Conservation (phyloP, 2,329 filamentous ascomycete genomes). For the Penicillium glabrum region DNA sequence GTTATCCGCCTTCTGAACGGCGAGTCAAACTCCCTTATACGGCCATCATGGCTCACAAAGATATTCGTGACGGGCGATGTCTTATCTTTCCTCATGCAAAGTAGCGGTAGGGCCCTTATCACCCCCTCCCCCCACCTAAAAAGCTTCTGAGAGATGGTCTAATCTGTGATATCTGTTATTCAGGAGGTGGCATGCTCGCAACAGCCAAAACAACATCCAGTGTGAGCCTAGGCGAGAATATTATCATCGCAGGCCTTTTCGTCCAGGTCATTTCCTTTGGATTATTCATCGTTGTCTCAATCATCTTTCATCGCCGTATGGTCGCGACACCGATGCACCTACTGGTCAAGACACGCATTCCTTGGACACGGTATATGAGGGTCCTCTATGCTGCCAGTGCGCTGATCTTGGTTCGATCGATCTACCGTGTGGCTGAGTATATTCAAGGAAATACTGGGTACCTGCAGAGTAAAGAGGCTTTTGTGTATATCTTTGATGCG, state of each 20-base stretch:
- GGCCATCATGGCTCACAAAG: conserved; percentile 24
- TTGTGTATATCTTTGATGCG: conserved; percentile 18
- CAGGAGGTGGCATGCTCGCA: conserved; percentile 17
- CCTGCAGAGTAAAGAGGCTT: conserved; percentile 15
- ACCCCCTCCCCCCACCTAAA: too few relatives aligned
- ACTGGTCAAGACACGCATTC: not conserved
- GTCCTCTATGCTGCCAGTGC: conserved; percentile 11
- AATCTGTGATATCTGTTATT: not conserved
- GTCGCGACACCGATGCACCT: conserved; percentile 5
- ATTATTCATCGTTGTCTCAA: conserved; percentile 15
- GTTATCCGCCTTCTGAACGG: conserved; percentile 19
- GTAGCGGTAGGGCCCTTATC: conserved; percentile 14
- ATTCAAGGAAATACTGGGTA: conserved; percentile 13
- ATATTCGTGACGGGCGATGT: conserved; percentile 28
- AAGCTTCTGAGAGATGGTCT: not conserved
- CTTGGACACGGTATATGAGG: conserved; percentile 16
- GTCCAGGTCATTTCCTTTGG: conserved; percentile 24
- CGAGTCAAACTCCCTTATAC: conserved; percentile 16
- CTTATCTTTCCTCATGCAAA: conserved; percentile 24
- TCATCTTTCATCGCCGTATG: conserved; percentile 21
- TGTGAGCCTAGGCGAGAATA: conserved; percentile 17
- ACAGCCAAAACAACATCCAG: conserved; percentile 9
- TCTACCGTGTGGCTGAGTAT: conserved; percentile 19
- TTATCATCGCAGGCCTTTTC: conserved; percentile 20
- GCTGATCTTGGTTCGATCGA: conserved; percentile 17